These are phyloP conservation scores for Trypanosoma platydactyli DNA, from an alignment of 208 protist species.

Conservation along the genomic window DNA sequence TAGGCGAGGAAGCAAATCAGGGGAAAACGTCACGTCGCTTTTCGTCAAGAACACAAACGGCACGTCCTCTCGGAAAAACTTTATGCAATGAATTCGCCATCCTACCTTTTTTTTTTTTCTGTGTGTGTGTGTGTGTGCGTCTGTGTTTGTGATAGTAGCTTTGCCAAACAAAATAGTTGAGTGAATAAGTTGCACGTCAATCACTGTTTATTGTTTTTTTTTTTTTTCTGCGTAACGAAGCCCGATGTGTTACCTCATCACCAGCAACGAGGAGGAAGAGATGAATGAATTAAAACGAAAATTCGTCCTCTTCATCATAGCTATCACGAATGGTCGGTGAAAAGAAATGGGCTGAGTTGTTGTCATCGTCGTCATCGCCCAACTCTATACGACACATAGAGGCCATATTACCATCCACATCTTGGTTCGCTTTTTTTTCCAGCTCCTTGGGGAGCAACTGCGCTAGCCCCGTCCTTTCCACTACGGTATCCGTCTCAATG, in stretches of 20 bases:
- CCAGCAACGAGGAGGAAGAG: no score
- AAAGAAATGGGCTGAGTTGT: conserved; percentile 47
- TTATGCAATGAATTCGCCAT: no score
- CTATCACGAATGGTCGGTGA: conserved; percentile 27
- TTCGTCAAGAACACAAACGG: conserved; percentile 41
- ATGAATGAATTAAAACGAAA: conserved; percentile 26
- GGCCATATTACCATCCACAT: background rate
- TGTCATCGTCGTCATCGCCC: conserved; percentile 34
- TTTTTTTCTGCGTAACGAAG: no score
- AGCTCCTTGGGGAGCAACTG: conserved; percentile 6
- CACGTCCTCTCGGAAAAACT: conserved; percentile 23
- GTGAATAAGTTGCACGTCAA: no score
- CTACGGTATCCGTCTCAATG: conserved; percentile 33
- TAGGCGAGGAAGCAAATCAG: conserved; percentile 27
- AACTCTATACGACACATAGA: conserved; percentile 23
- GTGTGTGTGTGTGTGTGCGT: no score
- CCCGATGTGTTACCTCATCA: no score
- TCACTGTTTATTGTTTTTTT: no score
- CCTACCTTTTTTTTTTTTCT: no score
- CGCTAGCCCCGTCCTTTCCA: conserved; percentile 17
- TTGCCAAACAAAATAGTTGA: no score
- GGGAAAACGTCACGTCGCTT: conserved; percentile 39
- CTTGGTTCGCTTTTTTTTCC: background rate
- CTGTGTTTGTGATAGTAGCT: no score
- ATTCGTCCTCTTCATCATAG: conserved; percentile 36